Evolutionary conservation across 306 rosid species (phyloP).

Genomic region (Casuarina glauca): DNA sequence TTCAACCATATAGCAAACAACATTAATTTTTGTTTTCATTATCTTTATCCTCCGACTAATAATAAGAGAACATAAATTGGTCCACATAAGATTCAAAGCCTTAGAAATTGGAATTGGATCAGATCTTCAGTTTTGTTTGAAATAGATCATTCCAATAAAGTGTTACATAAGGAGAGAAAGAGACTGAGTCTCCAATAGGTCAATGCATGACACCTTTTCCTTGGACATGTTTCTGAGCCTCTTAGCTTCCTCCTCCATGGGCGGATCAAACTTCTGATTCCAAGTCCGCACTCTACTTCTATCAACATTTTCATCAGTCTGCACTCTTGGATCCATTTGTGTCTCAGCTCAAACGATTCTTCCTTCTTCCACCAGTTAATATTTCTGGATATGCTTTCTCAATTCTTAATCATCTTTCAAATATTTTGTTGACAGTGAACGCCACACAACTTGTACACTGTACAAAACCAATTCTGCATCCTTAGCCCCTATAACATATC

Average conservation of each 20-base stretch:
- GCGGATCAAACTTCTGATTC: constrained; percentile 23
- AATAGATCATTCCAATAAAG: neutral
- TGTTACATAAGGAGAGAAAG: neutral
- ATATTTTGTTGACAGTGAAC: neutral
- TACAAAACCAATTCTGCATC: neutral
- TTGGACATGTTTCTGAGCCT: constrained; percentile 7
- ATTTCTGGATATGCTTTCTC: neutral
- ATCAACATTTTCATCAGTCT: constrained; percentile 5
- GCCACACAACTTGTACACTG: neutral
- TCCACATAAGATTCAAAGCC: neutral
- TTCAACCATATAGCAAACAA: neutral
- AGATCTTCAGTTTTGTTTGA: neutral
- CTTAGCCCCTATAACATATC: neutral
- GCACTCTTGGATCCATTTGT: neutral
- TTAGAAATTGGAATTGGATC: neutral
- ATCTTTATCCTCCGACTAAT: neutral
- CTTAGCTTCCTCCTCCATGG: constrained; percentile 33
- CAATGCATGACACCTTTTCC: constrained; percentile 9
- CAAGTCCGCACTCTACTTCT: constrained; percentile 9
- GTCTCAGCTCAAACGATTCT: neutral
- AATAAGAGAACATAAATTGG: neutral
- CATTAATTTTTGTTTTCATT: neutral
- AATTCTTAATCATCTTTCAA: neutral
- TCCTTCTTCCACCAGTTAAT: constrained; percentile 4
- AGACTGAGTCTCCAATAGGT: constrained; percentile 2